Percentiles rank a stretch among this genome's conserved stretches.
Evolutionary conservation across 2,329 filamentous ascomycete genomes (phyloP).

Genomic region (Fusarium vanettenii): DNA sequence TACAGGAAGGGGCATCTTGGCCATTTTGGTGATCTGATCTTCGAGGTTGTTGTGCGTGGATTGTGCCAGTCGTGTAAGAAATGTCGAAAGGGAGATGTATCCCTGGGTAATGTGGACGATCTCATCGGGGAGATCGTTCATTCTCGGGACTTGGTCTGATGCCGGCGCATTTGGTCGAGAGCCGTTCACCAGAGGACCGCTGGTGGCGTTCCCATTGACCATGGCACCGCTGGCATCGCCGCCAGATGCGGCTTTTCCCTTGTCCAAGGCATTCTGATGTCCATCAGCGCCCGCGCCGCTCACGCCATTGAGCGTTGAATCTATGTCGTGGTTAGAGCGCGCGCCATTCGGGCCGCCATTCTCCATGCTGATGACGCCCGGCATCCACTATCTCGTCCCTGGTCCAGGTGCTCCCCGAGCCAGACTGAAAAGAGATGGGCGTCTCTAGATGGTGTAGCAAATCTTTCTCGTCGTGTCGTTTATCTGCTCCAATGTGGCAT

Average conservation of each 20-base stretch:
- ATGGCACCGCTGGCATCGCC: slow-evolving; percentile 22
- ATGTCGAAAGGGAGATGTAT: slow-evolving; percentile 79
- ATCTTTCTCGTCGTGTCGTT: slow-evolving; percentile 19
- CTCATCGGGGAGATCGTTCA: slow-evolving; percentile 71
- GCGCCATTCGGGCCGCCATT: slow-evolving; percentile 64
- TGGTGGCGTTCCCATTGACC: slow-evolving; percentile 44
- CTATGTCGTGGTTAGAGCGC: slow-evolving; percentile 68
- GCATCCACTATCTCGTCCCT: slow-evolving; percentile 53
- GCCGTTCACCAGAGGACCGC: slow-evolving; percentile 30
- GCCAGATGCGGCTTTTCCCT: slow-evolving; percentile 43
- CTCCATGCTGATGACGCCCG: slow-evolving; percentile 66
- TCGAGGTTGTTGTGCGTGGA: slow-evolving; percentile 83
- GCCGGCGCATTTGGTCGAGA: slow-evolving; percentile 21
- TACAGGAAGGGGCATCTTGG: slow-evolving; percentile 71
- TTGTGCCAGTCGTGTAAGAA: slow-evolving; percentile 85
- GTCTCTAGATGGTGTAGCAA: slow-evolving; percentile 29
- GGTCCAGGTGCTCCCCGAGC: slow-evolving; percentile 19
- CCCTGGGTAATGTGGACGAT: slow-evolving; percentile 79
- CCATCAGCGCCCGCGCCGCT: slow-evolving; percentile 51
- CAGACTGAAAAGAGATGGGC: slow-evolving; percentile 11
- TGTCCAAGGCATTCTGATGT: slow-evolving; percentile 46
- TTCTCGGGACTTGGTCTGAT: slow-evolving; percentile 49
- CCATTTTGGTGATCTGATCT: slow-evolving; percentile 76
- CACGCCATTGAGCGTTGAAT: slow-evolving; percentile 56
- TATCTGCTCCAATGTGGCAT: slow-evolving; percentile 34